Evolutionary conservation across 148 eudicot genomes (phyloP), one percentile per base, ranked within the genome.

Genomic region (Cornus controversa): DNA sequence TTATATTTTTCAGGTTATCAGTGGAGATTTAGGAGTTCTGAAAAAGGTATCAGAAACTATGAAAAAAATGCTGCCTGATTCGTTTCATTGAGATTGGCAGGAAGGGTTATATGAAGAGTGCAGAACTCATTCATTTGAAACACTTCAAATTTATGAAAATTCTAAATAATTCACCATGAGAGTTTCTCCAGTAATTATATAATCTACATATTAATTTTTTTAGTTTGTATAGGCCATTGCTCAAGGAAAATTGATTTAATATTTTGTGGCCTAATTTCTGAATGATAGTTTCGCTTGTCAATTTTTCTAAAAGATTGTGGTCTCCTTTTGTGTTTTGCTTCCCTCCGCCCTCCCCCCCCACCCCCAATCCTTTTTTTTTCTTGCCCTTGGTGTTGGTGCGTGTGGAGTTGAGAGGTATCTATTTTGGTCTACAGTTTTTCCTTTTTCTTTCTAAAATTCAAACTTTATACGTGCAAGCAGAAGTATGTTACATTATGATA

Each of bases 21-120:
- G 88, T 74, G 97, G 93, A 81, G 97, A 95, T 87, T 80, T 95
- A 75, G 99, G 93, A 81, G 90, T 95, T 60, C 80, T 95, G 65
- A 95, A 93, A 87, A 93, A 95, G 99, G 99, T 95, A 86, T n/a
- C 8, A 28, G n/a, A 72, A 54, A 60, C 24, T 60, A n/a, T 14
- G 23, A 60, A 18, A 75, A 75, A 69, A 26, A 47, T 75, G 71
- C 34, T 66, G 45, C 70, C 16, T 66, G 47, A 66, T 42, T 75
- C 20, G 63, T 66, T 20, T 75, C 67, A 31, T 37, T 66, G n/a
- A 8, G 5, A 23, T 18, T 42, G 57, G 45, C 45, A 10, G 63
- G 68, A 10, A 27, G 2, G 18, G 53, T 16, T 34, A 29, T 63
- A 23, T 25, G 25, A 26, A 23, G 68, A 24, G 24, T 75, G 13